Base-by-base conservation (phyloP, 139 green algal genomes). In the Auxenochlorella pyrenoidosa region DNA sequence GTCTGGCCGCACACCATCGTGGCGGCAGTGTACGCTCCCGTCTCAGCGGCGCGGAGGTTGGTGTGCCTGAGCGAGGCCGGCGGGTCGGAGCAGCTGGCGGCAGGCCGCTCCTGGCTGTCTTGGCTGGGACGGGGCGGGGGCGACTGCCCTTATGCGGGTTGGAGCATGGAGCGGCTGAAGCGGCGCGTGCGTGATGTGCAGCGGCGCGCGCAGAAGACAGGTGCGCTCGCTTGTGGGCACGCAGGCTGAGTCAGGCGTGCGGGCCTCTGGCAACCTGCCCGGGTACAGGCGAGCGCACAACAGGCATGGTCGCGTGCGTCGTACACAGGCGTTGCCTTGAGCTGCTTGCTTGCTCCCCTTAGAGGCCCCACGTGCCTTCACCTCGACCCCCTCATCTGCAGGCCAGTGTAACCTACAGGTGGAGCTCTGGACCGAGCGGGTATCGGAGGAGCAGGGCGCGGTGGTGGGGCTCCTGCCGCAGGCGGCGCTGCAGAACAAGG, bases 1-100 rank as follows among this genome's bases (percentile, higher is more conserved):
- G 60, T 85, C 60, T 85, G 80, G 80, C 80, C 80, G 15, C 59
- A 85, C 80, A 85, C 66, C 38, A 76, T 85, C 5, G n/a, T 43
- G 63, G 80, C 63, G 19, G 26, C 63, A 22, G 41, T 85, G 28
- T 85, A 85, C 44, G 80, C 80, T 5, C 80, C 80, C 3, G 19
- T 77, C 0, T 63, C 60, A 4, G 40, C 80, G 40, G 32, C 40
- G 16, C 78, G 19, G 32, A 63, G 40, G 10, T 32, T 75, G 12
- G 60, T 65, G 21, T 85, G 80, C 80, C 40, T 85, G 3, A 38
- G 36, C 34, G 78, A 83, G 51, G 78, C 38, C 12, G 54, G n/a
- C n/a, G 63, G 41, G 34, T 1, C 54, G 1, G 78, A 51, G 44
- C 54, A 83, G 78, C 78, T 83, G 51, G 32, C 30, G n/a, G 21